Conservation (phyloP, 345 rosid species). For the Murraya koenigii region DNA sequence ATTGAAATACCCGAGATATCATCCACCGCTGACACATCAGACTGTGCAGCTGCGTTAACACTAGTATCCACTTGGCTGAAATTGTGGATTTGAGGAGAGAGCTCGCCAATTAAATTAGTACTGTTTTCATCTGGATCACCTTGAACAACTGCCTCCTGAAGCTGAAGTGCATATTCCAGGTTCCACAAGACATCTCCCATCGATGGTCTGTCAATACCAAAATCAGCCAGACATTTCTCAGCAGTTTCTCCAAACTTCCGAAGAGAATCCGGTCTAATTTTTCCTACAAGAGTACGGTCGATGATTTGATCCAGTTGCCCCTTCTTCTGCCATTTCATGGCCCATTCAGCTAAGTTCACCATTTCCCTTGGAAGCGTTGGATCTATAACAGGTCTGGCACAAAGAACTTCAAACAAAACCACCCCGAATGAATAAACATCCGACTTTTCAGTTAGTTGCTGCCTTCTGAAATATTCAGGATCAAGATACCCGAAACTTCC, state of each 20-base stretch:
- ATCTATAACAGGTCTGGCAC: constrained; percentile 91
- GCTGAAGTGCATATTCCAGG: constrained; percentile 82
- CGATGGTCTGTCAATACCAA: constrained; percentile 76
- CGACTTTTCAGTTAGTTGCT: constrained; percentile 86
- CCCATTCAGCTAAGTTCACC: constrained; percentile 97
- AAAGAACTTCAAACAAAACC: constrained; percentile 86
- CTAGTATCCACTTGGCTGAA: constrained; percentile 42
- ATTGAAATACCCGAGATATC: constrained; percentile 62
- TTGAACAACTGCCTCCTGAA: constrained; percentile 57
- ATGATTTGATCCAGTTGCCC: constrained; percentile 82
- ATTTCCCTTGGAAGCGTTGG: constrained; percentile 82
- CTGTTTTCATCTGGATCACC: constrained; percentile 72
- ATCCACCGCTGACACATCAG: constrained; percentile 41
- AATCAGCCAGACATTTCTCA: constrained; percentile 86
- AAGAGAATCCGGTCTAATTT: constrained; percentile 66
- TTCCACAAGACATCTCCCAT: constrained; percentile 96
- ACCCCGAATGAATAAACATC: constrained; percentile 94
- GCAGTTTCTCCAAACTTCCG: constrained; percentile 83
- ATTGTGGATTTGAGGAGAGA: constrained; percentile 52
- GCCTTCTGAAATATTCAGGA: constrained; percentile 88
- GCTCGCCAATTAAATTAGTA: constrained; percentile 66
- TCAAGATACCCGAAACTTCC: constrained; percentile 94
- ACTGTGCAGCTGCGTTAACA: constrained; percentile 28
- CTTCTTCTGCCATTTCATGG: constrained; percentile 84
- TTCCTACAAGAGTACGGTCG: constrained; percentile 56